These are phyloP conservation scores for Glaciozyma martinii DNA, from an alignment of 768 basidiomycete genomes.

Conservation along the genomic window DNA sequence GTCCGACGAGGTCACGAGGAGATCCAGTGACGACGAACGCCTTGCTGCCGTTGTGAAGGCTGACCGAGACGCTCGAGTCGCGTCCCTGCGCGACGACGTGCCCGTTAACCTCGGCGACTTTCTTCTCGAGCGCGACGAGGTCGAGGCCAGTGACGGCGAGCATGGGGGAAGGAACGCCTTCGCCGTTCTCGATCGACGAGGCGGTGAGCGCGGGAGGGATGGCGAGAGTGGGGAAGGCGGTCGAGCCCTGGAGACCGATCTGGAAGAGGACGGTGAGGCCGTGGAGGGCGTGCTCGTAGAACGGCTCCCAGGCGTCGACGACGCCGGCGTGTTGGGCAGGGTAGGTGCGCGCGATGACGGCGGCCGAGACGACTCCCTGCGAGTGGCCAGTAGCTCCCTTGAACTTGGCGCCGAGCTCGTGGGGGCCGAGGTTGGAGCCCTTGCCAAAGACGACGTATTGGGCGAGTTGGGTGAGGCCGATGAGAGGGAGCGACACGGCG, in stretches of 20 bases:
- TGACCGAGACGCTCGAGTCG: constrained; percentile 71
- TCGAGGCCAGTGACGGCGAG: constrained; percentile 72
- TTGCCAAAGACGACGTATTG: constrained; percentile 78
- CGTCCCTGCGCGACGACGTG: constrained; percentile 52
- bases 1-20: constrained; percentile 80
- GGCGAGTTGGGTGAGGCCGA: constrained; percentile 88
- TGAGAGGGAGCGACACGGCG: constrained; percentile 88
- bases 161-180: constrained; percentile 91
- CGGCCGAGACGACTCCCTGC: constrained; percentile 92
- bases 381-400: constrained; percentile 92
- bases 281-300: constrained; percentile 65
- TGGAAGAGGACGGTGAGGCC: constrained; percentile 88
- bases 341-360: constrained; percentile 70
- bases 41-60: constrained; percentile 84
- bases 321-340: constrained; percentile 43
- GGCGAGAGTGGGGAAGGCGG: constrained; percentile 84
- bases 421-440: constrained; percentile 38
- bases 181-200: constrained; percentile 82
- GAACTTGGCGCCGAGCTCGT: constrained; percentile 62
- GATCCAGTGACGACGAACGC: constrained; percentile 91
- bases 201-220: constrained; percentile 79
- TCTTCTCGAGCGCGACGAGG: constrained; percentile 60
- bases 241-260: constrained; percentile 83
- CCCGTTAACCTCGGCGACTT: constrained; percentile 77
- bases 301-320: constrained; percentile 47